These are phyloP conservation scores for Solanum gandarillasii DNA, from an alignment of 257 asterid genomes.

Conservation along the genomic window DNA sequence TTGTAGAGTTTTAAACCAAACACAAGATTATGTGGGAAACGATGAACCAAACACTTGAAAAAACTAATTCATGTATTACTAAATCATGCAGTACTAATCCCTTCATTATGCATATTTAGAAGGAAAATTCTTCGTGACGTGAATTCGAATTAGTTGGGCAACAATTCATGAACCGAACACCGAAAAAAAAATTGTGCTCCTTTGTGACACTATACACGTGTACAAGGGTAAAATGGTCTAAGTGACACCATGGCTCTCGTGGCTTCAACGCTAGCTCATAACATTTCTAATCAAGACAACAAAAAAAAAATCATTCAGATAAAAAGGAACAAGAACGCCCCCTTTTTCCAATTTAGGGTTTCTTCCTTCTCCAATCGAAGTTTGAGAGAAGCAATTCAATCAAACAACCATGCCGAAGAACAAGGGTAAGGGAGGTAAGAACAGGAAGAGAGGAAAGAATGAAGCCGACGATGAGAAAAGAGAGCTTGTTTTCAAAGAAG, in stretches of 20 bases:
- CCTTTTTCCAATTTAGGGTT: neutral
- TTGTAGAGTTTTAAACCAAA: too few relatives aligned
- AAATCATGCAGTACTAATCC: neutral
- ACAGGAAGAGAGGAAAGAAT: conserved; percentile 91
- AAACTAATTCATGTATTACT: too few relatives aligned
- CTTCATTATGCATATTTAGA: neutral
- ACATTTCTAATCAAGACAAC: neutral
- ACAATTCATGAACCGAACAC: neutral
- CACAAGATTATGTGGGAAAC: too few relatives aligned
- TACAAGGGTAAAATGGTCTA: neutral
- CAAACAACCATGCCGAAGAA: conserved; percentile 72
- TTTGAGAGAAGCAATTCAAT: neutral
- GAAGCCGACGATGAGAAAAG: conserved; percentile 93
- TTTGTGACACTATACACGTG: neutral
- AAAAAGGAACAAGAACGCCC: neutral
- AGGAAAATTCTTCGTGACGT: neutral
- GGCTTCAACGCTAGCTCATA: neutral
- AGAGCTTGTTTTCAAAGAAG: conserved; percentile 89
- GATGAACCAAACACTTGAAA: too few relatives aligned
- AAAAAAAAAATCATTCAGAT: neutral
- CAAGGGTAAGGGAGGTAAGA: conserved; percentile 98
- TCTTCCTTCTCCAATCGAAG: neutral
- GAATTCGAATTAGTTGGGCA: neutral
- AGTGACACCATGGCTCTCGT: neutral
- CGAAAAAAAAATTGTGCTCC: neutral